phyloP scores from a whole-genome alignment of 805 yeast species.

The Ogataea degrootiae region DNA sequence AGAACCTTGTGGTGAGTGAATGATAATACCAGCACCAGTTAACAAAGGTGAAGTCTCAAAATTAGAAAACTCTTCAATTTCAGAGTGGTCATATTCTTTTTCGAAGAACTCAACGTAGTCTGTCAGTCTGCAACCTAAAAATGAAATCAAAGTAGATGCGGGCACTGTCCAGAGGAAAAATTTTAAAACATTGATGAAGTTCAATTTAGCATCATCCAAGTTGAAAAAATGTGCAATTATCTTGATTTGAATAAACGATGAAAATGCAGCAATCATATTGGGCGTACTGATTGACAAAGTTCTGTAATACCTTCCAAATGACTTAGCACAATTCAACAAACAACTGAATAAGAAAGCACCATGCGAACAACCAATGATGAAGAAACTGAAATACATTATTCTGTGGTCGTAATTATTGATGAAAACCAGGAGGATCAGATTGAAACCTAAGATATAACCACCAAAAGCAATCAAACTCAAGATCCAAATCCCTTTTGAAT shows the following conservation, averaged over 20 bases:
- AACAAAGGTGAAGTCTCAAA: slow-evolving; percentile 31
- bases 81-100: slow-evolving; percentile 20
- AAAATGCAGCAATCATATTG: slow-evolving; percentile 35
- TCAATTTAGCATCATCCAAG: slow-evolving; percentile 11
- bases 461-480: slow-evolving; percentile 57
- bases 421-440: slow-evolving; percentile 38
- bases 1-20: slow-evolving; percentile 21
- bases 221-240: slow-evolving; percentile 17
- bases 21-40: slow-evolving; percentile 29
- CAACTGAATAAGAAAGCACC: slow-evolving; percentile 65
- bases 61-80: slow-evolving; percentile 23
- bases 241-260: slow-evolving; percentile 27
- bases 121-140: slow-evolving; percentile 27
- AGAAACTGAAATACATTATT: slow-evolving; percentile 45
- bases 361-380: slow-evolving; percentile 64
- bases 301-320: slow-evolving; percentile 60
- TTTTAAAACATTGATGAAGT: slow-evolving; percentile 17
- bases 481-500: slow-evolving; percentile 70
- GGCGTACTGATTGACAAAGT: slow-evolving; percentile 85
- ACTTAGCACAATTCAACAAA: slow-evolving; percentile 72
- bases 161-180: slow-evolving; percentile 20
- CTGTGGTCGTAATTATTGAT: slow-evolving; percentile 28
- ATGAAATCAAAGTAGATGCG: slow-evolving; percentile 16
- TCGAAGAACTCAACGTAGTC: slow-evolving; percentile 24
- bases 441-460: slow-evolving; percentile 65